phyloP scores from a whole-genome alignment of 1,284 basidiomycete genomes.

The Entoloma clypeatum region DNA sequence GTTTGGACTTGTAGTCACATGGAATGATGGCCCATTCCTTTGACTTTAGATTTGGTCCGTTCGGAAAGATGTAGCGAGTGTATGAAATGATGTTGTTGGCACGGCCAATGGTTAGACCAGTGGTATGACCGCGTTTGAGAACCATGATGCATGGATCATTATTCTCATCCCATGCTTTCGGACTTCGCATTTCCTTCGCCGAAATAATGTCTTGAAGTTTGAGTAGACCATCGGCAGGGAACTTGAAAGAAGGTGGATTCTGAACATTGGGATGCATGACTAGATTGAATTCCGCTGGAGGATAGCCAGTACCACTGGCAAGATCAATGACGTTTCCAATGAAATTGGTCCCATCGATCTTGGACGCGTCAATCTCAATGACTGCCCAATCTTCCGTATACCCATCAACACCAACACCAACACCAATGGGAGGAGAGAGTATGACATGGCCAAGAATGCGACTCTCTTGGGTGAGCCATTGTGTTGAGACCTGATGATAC shows the following conservation, averaged over 20 bases:
- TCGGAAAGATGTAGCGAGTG: constrained; percentile 26
- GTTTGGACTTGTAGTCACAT: constrained; percentile 25
- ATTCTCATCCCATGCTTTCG: constrained; percentile 23
- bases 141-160: constrained; percentile 28
- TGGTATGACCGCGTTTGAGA: constrained; percentile 31
- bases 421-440: constrained; percentile 25
- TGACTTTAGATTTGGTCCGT: constrained; percentile 26
- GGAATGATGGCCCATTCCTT: constrained; percentile 28
- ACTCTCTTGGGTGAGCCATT: too few relatives aligned
- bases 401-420: constrained; percentile 17
- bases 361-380: constrained; percentile 26
- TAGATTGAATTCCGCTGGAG: constrained; percentile 16
- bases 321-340: background rate
- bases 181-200: constrained; percentile 26
- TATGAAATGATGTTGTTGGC: constrained; percentile 28
- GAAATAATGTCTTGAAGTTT: constrained; percentile 29
- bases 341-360: constrained; percentile 20
- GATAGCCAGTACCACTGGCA: too few relatives aligned
- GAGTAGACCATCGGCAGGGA: constrained; percentile 28
- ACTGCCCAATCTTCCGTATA: constrained; percentile 30
- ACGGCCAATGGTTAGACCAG: constrained; percentile 30
- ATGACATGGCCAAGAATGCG: constrained; percentile 29
- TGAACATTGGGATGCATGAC: constrained; percentile 6
- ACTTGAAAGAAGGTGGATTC: constrained; percentile 26
- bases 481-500: too few relatives aligned